These are phyloP conservation scores for Neurospora discreta DNA, from an alignment of 495 filamentous ascomycete species.

Conservation along the genomic window DNA sequence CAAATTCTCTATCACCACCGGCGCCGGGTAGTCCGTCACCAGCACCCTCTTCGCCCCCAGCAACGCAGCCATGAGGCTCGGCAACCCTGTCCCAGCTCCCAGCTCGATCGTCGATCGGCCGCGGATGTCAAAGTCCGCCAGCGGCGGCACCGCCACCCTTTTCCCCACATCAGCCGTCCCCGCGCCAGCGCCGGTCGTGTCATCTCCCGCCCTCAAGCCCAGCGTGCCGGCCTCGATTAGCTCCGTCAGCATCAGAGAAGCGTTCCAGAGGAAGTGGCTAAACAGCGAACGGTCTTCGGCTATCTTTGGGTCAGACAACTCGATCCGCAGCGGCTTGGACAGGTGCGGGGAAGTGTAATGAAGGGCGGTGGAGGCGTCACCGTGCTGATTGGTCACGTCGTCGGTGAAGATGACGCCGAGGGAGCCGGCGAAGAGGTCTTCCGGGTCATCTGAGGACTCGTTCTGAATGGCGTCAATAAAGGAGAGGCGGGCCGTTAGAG, in stretches of 20 bases:
- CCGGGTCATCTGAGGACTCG: conserved; percentile 26
- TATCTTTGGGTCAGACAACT: conserved; percentile 42
- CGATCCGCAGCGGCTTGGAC: conserved; percentile 30
- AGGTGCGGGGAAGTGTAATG: conserved; percentile 55
- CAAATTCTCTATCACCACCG: conserved; percentile 49
- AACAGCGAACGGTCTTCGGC: conserved; percentile 56
- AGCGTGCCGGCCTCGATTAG: conserved; percentile 44
- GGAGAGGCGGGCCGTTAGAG: conserved; percentile 32
- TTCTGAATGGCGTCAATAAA: conserved; percentile 13
- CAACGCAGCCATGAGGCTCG: conserved; percentile 55
- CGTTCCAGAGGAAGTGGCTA: conserved; percentile 80
- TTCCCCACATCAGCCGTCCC: conserved; percentile 1
- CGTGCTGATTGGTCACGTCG: conserved; percentile 61
- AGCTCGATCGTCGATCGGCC: conserved; percentile 37
- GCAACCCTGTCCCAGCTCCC: conserved; percentile 61
- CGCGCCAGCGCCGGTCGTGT: neutral
- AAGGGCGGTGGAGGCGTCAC: conserved; percentile 54
- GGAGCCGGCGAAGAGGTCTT: conserved; percentile 55
- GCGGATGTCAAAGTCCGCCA: conserved; percentile 21
- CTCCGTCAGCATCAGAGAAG: conserved; percentile 61
- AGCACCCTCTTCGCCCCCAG: conserved; percentile 52
- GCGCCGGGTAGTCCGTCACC: conserved; percentile 68
- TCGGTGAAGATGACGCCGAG: conserved; percentile 68
- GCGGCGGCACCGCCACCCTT: neutral
- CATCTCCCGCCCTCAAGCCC: conserved; percentile 4